Base-by-base conservation (phyloP, 345 rosid species). In the Gossypium rotundifolium region DNA sequence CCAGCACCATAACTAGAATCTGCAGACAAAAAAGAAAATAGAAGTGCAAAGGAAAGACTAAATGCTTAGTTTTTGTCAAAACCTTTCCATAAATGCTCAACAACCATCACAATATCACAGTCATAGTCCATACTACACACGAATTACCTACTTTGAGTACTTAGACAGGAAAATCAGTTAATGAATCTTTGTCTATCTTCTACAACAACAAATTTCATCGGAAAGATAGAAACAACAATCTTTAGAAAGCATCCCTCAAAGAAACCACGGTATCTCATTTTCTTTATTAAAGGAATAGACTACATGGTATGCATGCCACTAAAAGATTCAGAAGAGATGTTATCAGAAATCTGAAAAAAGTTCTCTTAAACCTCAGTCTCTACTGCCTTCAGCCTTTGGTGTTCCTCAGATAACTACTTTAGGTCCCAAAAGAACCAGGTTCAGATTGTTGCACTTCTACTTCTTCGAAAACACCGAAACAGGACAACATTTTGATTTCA, bases 1-100 rank as follows among this genome's bases (percentile, higher is more conserved):
- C 44, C 29, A 82, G 51, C 25, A 20, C 9, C 67, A 64, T 40
- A 55, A 46, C 66, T n/a, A 51, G 72, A 67, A 59, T 66, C 82
- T 71, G 76, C 74, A 75, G 9, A n/a, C 59, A 40, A 17, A 54
- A 67, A 25, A 12, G 55, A 67, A 13, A 48, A 76, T 17, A 18
- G 5, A 38, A 27, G 40, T 29, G 25, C 2, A 14, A 38, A 29
- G 18, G 14, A 38, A 62, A 49, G 11, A 45, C 65, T 18, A 29
- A 8, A 18, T 23, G 14, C 22, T 75, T 45, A 67, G 66, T 20
- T 63, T 62, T 67, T 12, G 25, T 25, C 14, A 54, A 66, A 65
- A 16, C 49, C 52, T 65, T 66, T 46, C 27, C 14, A 3, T 29
- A 72, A 29, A 69, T 65, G 51, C 22, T 65, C 20, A 54, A 55